A percentile compares a stretch with the other conserved stretches of the same genome.
Evolutionary conservation across 83 land plant genomes (phyloP).

Genomic region (Picea mariana): DNA sequence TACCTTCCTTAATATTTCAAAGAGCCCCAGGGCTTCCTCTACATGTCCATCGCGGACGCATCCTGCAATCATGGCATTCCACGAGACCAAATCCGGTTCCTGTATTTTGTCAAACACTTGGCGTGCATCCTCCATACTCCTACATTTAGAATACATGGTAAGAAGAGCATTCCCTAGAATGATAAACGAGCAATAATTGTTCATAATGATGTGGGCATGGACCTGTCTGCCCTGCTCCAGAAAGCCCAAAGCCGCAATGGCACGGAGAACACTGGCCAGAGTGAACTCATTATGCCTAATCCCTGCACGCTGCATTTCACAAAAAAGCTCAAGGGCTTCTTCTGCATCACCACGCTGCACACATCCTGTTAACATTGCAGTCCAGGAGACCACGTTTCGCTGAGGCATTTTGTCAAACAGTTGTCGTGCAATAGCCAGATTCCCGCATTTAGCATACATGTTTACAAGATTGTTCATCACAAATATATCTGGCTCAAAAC

Average conservation of each 20-base stretch:
- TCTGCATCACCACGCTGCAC: background rate
- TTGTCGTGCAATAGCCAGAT: too few species aligned
- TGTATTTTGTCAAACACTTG: too few species aligned
- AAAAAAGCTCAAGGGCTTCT: background rate
- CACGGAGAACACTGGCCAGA: background rate
- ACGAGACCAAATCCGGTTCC: too few species aligned
- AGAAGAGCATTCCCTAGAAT: background rate
- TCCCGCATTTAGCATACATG: too few species aligned
- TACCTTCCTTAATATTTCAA: conserved; percentile 7
- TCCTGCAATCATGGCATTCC: conserved; percentile 21
- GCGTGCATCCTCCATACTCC: background rate
- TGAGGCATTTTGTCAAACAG: background rate
- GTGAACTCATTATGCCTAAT: background rate
- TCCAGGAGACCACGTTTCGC: conserved; percentile 6
- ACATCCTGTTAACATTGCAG: background rate
- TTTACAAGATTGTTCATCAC: too few species aligned
- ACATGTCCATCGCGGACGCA: conserved; percentile 25
- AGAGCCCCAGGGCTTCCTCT: conserved; percentile 13
- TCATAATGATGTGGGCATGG: background rate
- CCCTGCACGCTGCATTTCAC: background rate
- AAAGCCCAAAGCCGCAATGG: background rate
- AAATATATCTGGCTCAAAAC: too few species aligned
- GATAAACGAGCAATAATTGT: too few species aligned
- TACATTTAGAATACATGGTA: background rate
- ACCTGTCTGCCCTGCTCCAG: background rate